phyloP scores from a whole-genome alignment of 2,329 filamentous ascomycete genomes.

The Clonostachys rhizophaga region DNA sequence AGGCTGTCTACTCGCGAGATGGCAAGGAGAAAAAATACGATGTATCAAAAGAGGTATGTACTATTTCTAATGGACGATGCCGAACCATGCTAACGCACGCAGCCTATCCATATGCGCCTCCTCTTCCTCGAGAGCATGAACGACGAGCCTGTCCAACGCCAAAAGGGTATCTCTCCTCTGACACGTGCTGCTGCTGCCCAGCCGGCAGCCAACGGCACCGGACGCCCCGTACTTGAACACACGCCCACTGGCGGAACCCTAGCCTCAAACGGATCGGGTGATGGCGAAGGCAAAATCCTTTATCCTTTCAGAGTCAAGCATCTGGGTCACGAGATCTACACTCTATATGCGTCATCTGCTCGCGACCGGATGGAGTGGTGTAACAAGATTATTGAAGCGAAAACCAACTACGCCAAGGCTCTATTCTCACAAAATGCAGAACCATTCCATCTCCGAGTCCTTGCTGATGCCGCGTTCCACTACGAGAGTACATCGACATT shows the following conservation, averaged over 20 bases:
- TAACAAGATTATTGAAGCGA: slow-evolving; percentile 88
- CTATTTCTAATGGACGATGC: neutral
- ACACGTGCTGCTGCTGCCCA: slow-evolving; percentile 58
- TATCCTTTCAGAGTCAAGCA: slow-evolving; percentile 97
- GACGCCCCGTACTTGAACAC: slow-evolving; percentile 60
- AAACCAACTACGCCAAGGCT: slow-evolving; percentile 86
- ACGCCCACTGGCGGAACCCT: slow-evolving; percentile 63
- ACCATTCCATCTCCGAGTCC: slow-evolving; percentile 85
- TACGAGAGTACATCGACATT: slow-evolving; percentile 62
- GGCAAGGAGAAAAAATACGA: slow-evolving; percentile 82
- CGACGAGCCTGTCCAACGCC: slow-evolving; percentile 84
- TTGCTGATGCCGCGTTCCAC: slow-evolving; percentile 88
- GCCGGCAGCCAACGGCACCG: slow-evolving; percentile 43
- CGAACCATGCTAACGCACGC: slow-evolving; percentile 15
- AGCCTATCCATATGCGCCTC: slow-evolving; percentile 94
- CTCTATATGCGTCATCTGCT: slow-evolving; percentile 75
- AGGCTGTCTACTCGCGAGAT: slow-evolving; percentile 67
- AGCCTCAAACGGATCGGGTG: slow-evolving; percentile 34
- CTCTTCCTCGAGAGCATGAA: slow-evolving; percentile 88
- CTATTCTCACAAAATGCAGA: slow-evolving; percentile 91
- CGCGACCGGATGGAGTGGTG: slow-evolving; percentile 84
- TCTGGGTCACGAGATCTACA: slow-evolving; percentile 89
- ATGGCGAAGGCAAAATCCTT: slow-evolving; percentile 72
- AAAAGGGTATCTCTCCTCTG: slow-evolving; percentile 66
- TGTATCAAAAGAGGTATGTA: slow-evolving; percentile 77